Base-by-base conservation (phyloP, 257 asterid genomes). In the Lycium barbarum region DNA sequence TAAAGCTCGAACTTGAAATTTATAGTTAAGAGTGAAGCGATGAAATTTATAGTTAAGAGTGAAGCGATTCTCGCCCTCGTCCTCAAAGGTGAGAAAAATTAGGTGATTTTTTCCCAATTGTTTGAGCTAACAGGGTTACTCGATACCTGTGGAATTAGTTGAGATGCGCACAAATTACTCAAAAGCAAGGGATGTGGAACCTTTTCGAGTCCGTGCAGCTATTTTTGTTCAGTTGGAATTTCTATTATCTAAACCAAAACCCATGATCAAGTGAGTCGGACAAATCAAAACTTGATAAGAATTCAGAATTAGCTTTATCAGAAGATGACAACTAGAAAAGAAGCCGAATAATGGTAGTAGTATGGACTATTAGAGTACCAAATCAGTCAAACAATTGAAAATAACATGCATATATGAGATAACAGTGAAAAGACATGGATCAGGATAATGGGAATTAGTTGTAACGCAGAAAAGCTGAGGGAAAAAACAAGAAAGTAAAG, bases 321-420 rank as follows among this genome's bases (percentile, higher is more conserved):
- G n/a, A 72, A 26, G 72, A 65, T 26, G n/a, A 65, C 72, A 18
- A 65, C 9, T 65, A 26, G 40, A 9, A 20, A 62, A 9, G 14
- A 15, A 3, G 14, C 36, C 5, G 20, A 22, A 61, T 13, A 61
- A 61, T 20, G 67, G 0, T n/a, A n/a, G 6, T 54, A 12, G 18
- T 54, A 59, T 10, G 17, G 79, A 18, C 55, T 17, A 26, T 26
- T 26, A 26, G 33, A 71, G 20, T n/a, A 1, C 18, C 80, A 43
- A n/a, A 18, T 72, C 57, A 72, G 57, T 71, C 79, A 38, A 70
- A 70, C 79, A 40, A 43, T 71, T 55, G 36, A 35, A 68, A 36
- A 12, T 38, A 68, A 18, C 53, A 15, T 68, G 78, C 20, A 33
- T 5, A 26, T 26, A 26, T 26, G 33, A 26, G 33, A 33, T 13